Evolutionary conservation across 257 asterid genomes (phyloP), one percentile per base, ranked within the genome.

Genomic region (Solanum neorickii): DNA sequence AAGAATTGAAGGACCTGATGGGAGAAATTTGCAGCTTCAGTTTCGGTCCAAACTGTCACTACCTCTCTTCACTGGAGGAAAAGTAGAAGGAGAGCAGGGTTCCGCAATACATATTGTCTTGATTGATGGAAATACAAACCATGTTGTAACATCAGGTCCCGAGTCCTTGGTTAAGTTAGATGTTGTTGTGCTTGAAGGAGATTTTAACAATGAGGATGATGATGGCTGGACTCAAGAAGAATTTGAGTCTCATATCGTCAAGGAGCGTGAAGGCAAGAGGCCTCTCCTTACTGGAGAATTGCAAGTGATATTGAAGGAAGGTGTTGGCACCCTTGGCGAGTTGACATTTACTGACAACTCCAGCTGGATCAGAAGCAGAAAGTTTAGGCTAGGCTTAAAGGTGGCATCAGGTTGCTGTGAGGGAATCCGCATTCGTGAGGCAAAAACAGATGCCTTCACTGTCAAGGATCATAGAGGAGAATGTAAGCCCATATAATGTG

Each of bases 401-500:
- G 95, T 93, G 89, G 91, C 96, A 66, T 91, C 98, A 5, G 93
- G 95, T 82, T 89, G 83, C 86, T 90, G 92, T 86, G 98, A 93
- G 83, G 96, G 92, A 69, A 87, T 90, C 70, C 94, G 93, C 60
- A 91, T 97, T 87, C 97, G 97, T 42, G 99, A 96, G 90, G 99
- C 99, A 60, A 96, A 95, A 92, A 96, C 99, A 41, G 98, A 97
- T 68, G 96, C 99, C 85, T 96, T 97, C 91, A 94, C 91, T 27
- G 99, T 97, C 89, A 97, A 96, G 97, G 99, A 97, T 93, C 99
- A 96, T 90, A 93, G 99, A 93, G 99, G 99, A 91, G 99, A 97
- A 95, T 88, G 99, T 97, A 92, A 91, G 97, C 66, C 86, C 85
- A 56, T 83, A 47, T 31, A 86, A 23, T 62, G 20, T 83, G 27